A percentile compares a stretch with the other conserved stretches of the same genome.
phyloP scores from a whole-genome alignment of 345 rosid species.

The Kandelia obovata region DNA sequence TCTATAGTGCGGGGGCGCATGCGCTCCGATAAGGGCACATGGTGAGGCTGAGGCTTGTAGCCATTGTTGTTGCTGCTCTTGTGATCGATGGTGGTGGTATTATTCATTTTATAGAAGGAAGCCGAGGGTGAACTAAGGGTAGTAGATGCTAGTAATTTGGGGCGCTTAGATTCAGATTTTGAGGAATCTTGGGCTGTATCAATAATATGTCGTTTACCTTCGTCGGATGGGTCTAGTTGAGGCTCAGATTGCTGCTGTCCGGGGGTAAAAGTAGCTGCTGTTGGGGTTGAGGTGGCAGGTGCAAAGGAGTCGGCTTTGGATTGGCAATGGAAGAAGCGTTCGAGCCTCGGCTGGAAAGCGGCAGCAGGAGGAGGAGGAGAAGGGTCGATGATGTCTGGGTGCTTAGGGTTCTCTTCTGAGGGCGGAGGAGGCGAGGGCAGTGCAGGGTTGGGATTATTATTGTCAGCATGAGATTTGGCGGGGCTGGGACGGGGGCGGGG shows the following conservation, averaged over 20 bases:
- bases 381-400: no score
- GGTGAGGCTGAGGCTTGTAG: slow-evolving; percentile 1
- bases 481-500: slow-evolving; percentile 34
- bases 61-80: no score
- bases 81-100: no score
- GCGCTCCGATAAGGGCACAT: slow-evolving; percentile 63
- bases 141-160: slow-evolving; percentile 11
- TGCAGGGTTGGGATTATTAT: slow-evolving; percentile 12
- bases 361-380: neutral
- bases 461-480: slow-evolving; percentile 14
- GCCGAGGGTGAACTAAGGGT: no score
- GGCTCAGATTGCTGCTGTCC: slow-evolving; percentile 3
- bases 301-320: slow-evolving; percentile 27
- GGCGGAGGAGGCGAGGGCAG: slow-evolving; percentile 34
- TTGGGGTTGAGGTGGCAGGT: slow-evolving; percentile 10
- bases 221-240: no score
- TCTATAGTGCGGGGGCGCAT: slow-evolving; percentile 70
- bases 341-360: slow-evolving; percentile 47
- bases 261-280: neutral
- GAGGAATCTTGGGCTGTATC: no score
- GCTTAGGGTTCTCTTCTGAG: no score
- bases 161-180: slow-evolving; percentile 35
- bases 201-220: no score
- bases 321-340: slow-evolving; percentile 45
- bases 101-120: no score